A percentile compares a stretch with the other conserved stretches of the same genome.
Evolutionary conservation across 441 rosid species (phyloP).

Genomic region (Populus trichocarpa): DNA sequence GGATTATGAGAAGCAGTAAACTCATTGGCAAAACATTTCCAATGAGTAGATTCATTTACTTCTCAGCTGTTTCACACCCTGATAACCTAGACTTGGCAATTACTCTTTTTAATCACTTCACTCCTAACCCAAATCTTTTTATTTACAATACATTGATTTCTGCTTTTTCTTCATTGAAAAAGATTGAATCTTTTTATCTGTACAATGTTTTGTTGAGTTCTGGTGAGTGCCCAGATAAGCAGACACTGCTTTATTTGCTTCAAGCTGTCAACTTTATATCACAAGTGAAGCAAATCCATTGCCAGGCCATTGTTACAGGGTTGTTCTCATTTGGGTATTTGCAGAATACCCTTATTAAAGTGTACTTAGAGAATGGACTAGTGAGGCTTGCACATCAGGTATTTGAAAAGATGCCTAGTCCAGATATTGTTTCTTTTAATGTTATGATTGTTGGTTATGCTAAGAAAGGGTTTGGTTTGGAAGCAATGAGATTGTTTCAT

Average conservation of each 20-base stretch:
- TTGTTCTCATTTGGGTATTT: slow-evolving; percentile 31
- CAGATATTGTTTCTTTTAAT: slow-evolving; percentile 43
- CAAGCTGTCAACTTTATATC: slow-evolving; percentile 9
- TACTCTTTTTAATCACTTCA: slow-evolving; percentile 38
- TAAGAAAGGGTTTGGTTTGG: slow-evolving; percentile 40
- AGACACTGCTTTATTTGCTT: slow-evolving; percentile 24
- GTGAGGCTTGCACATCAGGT: slow-evolving; percentile 34
- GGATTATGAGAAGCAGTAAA: slow-evolving; percentile 34
- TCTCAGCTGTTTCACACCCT: slow-evolving; percentile 49
- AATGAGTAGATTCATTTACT: slow-evolving; percentile 55
- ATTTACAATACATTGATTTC: slow-evolving; percentile 52
- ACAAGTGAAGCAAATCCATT: no score
- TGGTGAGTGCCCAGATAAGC: slow-evolving; percentile 40
- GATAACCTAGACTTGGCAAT: slow-evolving; percentile 41
- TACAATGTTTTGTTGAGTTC: slow-evolving; percentile 42
- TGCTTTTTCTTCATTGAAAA: slow-evolving; percentile 22
- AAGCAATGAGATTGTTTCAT: slow-evolving; percentile 37
- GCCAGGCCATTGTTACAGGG: slow-evolving; percentile 8
- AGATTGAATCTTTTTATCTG: slow-evolving; percentile 23
- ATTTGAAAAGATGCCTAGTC: slow-evolving; percentile 33
- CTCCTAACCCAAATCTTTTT: slow-evolving; percentile 45
- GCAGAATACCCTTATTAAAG: slow-evolving; percentile 14
- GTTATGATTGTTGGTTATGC: slow-evolving; percentile 44
- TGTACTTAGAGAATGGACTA: slow-evolving; percentile 36
- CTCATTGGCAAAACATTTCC: slow-evolving; percentile 49